Evolutionary conservation across 768 basidiomycete genomes (phyloP).

Genomic region (Lepiota venenata): DNA sequence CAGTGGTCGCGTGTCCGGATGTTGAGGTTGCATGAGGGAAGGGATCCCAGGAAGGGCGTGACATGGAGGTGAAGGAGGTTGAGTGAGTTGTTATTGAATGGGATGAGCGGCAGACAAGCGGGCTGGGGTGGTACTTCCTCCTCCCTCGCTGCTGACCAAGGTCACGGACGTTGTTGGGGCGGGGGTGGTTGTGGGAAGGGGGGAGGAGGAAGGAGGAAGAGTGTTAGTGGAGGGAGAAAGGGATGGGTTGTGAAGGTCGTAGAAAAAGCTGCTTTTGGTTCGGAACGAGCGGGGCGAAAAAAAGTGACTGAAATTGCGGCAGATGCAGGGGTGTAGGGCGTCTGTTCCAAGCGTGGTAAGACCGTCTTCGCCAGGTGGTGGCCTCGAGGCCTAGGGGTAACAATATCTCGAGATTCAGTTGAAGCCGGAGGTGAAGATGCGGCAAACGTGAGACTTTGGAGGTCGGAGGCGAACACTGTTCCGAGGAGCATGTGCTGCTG

Average conservation of each 20-base stretch:
- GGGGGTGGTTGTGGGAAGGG: not conserved
- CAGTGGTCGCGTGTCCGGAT: not conserved
- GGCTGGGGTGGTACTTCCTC: not conserved
- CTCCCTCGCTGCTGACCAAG: too few relatives aligned
- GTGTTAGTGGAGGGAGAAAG: too few relatives aligned
- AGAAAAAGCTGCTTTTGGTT: not conserved
- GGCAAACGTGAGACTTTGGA: not conserved
- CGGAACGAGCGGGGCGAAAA: not conserved
- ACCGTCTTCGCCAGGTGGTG: not conserved
- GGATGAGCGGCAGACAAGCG: too few relatives aligned
- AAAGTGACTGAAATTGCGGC: constrained; percentile 3
- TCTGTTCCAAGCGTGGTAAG: not conserved
- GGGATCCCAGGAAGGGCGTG: constrained; percentile 5
- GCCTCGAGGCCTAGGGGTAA: constrained; percentile 8
- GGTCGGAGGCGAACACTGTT: not conserved
- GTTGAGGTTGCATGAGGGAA: not conserved
- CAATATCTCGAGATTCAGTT: not conserved
- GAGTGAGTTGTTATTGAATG: not conserved
- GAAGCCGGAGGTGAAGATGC: not conserved
- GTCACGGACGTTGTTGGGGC: too few relatives aligned
- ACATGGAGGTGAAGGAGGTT: constrained; percentile 1
- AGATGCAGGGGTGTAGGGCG: not conserved
- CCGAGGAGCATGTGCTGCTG: not conserved
- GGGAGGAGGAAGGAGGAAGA: not conserved
- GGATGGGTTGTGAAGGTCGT: not conserved